phyloP scores from a whole-genome alignment of 352 stramenopile genomes.

The Globisporangium paddicum region DNA sequence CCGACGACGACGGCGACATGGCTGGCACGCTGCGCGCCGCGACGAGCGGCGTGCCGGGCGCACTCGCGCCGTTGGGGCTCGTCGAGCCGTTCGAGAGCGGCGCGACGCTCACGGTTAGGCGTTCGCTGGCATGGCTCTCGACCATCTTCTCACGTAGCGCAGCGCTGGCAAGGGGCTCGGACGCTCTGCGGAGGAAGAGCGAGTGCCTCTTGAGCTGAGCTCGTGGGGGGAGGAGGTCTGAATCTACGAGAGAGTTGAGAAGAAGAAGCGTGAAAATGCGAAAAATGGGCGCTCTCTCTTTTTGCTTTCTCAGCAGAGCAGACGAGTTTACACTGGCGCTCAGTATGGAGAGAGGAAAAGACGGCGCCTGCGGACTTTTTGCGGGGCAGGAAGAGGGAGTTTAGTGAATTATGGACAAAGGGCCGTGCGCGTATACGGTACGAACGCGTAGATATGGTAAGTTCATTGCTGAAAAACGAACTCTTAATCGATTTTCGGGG shows the following conservation, averaged over 20 bases:
- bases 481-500: no score
- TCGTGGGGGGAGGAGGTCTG: not conserved
- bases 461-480: no score
- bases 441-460: no score
- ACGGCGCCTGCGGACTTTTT: no score
- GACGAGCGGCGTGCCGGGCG: slow-evolving; percentile 1
- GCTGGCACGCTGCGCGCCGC: not conserved
- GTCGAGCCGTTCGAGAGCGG: not conserved
- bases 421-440: no score
- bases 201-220: no score
- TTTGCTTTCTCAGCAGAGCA: not conserved
- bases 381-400: no score
- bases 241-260: not conserved
- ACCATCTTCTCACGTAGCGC: slow-evolving; percentile 4
- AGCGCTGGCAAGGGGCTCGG: no score
- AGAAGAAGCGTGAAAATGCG: no score
- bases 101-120: not conserved
- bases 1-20: slow-evolving; percentile 8
- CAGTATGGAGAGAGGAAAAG: slow-evolving; percentile 1
- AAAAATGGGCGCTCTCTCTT: no score
- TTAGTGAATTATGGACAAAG: not conserved
- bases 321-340: slow-evolving; percentile 1
- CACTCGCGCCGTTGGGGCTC: not conserved
- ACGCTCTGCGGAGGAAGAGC: not conserved
- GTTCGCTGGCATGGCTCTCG: not conserved